Conservation (phyloP, 1,139 yeast species). For the Yamadazyma epiphylla region DNA sequence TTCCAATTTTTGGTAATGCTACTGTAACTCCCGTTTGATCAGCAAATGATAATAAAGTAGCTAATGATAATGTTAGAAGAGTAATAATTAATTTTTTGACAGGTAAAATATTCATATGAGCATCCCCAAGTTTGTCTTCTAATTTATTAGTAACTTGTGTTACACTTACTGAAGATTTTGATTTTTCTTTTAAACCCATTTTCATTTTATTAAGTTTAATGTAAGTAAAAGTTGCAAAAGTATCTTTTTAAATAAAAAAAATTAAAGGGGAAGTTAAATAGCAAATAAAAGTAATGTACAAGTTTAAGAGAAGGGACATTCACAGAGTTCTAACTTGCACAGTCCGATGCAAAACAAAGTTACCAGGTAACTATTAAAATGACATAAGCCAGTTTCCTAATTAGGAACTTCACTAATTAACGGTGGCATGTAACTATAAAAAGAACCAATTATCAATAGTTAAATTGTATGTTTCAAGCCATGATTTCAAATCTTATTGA, state of each 20-base stretch:
- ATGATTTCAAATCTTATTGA: too few relatives aligned
- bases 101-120: slow-evolving; percentile 33
- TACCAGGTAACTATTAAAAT: too few relatives aligned
- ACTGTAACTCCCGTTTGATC: slow-evolving; percentile 42
- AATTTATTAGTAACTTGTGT: slow-evolving; percentile 13
- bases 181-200: slow-evolving; percentile 1
- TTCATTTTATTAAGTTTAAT: not conserved
- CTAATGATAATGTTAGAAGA: slow-evolving; percentile 24
- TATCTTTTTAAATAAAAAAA: not conserved
- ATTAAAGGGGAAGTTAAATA: not conserved
- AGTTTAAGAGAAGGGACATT: not conserved
- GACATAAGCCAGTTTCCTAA: too few relatives aligned
- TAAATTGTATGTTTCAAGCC: too few relatives aligned
- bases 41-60: slow-evolving; percentile 23
- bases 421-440: too few relatives aligned
- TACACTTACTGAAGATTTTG: slow-evolving; percentile 5
- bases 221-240: not conserved
- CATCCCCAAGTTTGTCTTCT: slow-evolving; percentile 33
- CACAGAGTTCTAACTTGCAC: too few relatives aligned
- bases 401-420: too few relatives aligned
- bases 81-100: slow-evolving; percentile 26
- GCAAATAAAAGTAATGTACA: not conserved
- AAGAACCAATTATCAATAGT: too few relatives aligned
- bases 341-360: too few relatives aligned
- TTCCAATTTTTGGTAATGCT: slow-evolving; percentile 36